Percentiles rank a stretch among this genome's conserved stretches.
Evolutionary conservation across 495 filamentous ascomycete species (phyloP).

Genomic region (Rhypophila decipiens): DNA sequence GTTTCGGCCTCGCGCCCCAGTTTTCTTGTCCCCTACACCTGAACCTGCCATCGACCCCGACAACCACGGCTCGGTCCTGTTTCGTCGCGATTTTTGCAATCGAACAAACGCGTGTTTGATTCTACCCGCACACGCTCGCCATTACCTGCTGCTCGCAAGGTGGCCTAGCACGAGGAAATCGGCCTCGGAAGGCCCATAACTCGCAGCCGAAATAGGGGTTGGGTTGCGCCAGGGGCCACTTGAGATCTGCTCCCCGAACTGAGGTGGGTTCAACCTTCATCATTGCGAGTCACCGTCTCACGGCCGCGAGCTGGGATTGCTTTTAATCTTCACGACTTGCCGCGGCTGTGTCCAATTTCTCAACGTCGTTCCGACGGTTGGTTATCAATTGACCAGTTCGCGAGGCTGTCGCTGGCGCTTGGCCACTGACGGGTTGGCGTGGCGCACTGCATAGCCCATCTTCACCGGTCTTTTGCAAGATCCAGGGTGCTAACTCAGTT

Average conservation of each 20-base stretch:
- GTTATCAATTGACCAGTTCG: not conserved
- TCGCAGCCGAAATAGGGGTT: conserved; percentile 20
- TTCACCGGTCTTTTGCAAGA: not conserved
- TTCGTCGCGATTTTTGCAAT: conserved; percentile 12
- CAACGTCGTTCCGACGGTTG: not conserved
- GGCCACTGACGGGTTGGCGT: not conserved
- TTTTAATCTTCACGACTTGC: not conserved
- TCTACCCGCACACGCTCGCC: too few species aligned
- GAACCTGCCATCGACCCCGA: conserved; percentile 8
- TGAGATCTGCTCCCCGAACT: conserved; percentile 8
- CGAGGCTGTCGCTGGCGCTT: not conserved
- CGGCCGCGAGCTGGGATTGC: not conserved
- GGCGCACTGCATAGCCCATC: not conserved
- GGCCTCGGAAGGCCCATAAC: conserved; percentile 15
- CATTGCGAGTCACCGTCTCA: not conserved
- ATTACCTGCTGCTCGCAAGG: conserved; percentile 5
- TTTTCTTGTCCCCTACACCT: conserved; percentile 24
- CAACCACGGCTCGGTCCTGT: conserved; percentile 2
- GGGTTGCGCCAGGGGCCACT: conserved; percentile 10
- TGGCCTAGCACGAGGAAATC: conserved; percentile 11
- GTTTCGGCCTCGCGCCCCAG: conserved; percentile 23
- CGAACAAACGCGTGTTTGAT: too few species aligned
- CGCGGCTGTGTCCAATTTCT: not conserved
- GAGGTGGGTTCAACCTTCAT: conserved; percentile 12
- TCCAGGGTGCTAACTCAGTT: not conserved